phyloP scores from a whole-genome alignment of 2,329 filamentous ascomycete genomes.

The Nothopassalora personata region DNA sequence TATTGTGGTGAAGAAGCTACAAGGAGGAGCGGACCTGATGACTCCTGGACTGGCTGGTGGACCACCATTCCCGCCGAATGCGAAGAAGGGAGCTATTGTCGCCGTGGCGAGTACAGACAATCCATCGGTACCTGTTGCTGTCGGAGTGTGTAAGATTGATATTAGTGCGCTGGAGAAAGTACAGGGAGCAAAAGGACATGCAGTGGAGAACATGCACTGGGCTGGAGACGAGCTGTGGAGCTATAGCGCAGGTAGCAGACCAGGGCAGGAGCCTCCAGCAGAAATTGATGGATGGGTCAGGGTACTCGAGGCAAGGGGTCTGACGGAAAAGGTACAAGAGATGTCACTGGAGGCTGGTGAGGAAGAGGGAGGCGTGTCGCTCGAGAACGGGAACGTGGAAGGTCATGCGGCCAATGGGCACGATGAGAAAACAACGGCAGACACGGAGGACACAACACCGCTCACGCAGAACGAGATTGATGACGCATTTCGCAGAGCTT shows the following conservation, averaged over 20 bases:
- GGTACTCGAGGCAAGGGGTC: slow-evolving; percentile 29
- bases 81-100: slow-evolving; percentile 57
- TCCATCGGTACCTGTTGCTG: slow-evolving; percentile 58
- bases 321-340: slow-evolving; percentile 38
- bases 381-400: slow-evolving; percentile 29
- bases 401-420: slow-evolving; percentile 15
- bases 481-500: slow-evolving; percentile 58
- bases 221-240: slow-evolving; percentile 64
- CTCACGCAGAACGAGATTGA: slow-evolving; percentile 62
- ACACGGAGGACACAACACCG: slow-evolving; percentile 22
- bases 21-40: slow-evolving; percentile 63
- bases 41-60: slow-evolving; percentile 61
- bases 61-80: slow-evolving; percentile 56
- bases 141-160: slow-evolving; percentile 62
- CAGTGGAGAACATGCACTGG: slow-evolving; percentile 63
- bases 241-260: slow-evolving; percentile 52
- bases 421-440: slow-evolving; percentile 14
- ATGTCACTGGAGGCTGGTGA: slow-evolving; percentile 42
- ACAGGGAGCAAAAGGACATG: slow-evolving; percentile 58
- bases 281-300: slow-evolving; percentile 49
- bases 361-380: slow-evolving; percentile 44
- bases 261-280: slow-evolving; percentile 50
- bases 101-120: slow-evolving; percentile 56
- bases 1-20: slow-evolving; percentile 58
- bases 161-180: slow-evolving; percentile 51